Percentiles rank a stretch among this genome's conserved stretches.
phyloP scores from a whole-genome alignment of 352 stramenopile genomes.

The Phytopythium kandeliae region DNA sequence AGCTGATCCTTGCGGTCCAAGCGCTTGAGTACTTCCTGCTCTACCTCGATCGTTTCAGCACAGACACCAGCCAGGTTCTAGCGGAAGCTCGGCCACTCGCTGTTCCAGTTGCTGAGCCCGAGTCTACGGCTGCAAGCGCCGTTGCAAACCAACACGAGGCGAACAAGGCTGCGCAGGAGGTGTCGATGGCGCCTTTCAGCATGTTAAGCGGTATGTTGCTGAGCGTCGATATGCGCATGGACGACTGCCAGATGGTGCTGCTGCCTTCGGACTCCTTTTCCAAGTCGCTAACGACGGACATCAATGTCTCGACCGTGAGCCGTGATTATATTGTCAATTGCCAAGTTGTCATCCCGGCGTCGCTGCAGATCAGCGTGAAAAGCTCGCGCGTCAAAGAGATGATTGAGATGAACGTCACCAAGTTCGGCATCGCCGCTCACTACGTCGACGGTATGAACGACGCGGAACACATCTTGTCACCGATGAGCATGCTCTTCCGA shows the following conservation, averaged over 20 bases:
- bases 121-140: slow-evolving; percentile 16
- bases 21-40: slow-evolving; percentile 62
- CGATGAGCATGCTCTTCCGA: slow-evolving; percentile 35
- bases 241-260: slow-evolving; percentile 51
- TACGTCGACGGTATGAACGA: slow-evolving; percentile 41
- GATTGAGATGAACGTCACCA: slow-evolving; percentile 41
- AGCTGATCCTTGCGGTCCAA: slow-evolving; percentile 30
- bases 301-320: slow-evolving; percentile 37
- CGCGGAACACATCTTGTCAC: slow-evolving; percentile 36
- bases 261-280: slow-evolving; percentile 40
- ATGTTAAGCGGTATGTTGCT: slow-evolving; percentile 49
- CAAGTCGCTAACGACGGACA: slow-evolving; percentile 48
- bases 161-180: slow-evolving; percentile 24
- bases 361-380: slow-evolving; percentile 33
- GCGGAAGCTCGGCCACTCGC: slow-evolving; percentile 32
- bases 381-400: slow-evolving; percentile 41
- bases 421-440: slow-evolving; percentile 41
- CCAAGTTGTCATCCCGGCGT: slow-evolving; percentile 43
- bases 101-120: slow-evolving; percentile 16
- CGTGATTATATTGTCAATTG: slow-evolving; percentile 45
- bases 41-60: slow-evolving; percentile 52
- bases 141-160: slow-evolving; percentile 26
- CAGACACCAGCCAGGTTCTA: slow-evolving; percentile 43
- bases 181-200: slow-evolving; percentile 61
- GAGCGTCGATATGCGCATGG: slow-evolving; percentile 38